Evolutionary conservation across 202 grass and related monocot genomes (phyloP), one percentile per base, ranked within the genome.

Genomic region (Carex arenaria): DNA sequence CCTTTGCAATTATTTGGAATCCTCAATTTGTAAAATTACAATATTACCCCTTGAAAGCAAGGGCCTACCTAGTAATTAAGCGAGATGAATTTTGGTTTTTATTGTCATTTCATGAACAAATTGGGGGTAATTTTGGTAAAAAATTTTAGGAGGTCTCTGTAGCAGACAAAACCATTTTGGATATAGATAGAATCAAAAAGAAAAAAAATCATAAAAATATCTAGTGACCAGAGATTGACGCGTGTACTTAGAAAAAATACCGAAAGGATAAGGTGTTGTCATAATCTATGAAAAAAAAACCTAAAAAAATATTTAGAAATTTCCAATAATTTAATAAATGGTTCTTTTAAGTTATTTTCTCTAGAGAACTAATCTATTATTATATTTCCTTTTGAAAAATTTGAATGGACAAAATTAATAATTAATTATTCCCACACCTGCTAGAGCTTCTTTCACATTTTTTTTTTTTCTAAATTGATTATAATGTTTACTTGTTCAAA

Each of bases 181-280:
- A 76, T 32, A 76, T 56, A 56, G 72, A 59, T 59, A 78, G 51
- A 77, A 57, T 77, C 26, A 51, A 34, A 30, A n/a, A 32, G 47
- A 12, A 28, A 11, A 19, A 32, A 36, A 54, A 57, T 56, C 13
- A 57, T 3, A 78, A 9, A 4, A 32, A 38, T 78, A 5, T 57
- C 1, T 17, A 59, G 53, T 20, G 14, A 78, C 53, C 73, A 78
- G 51, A 17, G 17, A 2, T 4, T 57, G 73, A 78, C 73, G 9
- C 73, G 53, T 78, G 73, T 77, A 10, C 53, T 6, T 15, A 12
- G 13, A 78, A 59, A 36, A 19, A 19, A 36, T n/a, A 18, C 13
- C 5, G 23, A 75, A 60, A 56, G 73, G 73, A 78, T 78, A 78
- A 78, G 73, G 53, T 42, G 17, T 57, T 26, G 52, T 53, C 52